A percentile compares a stretch with the other conserved stretches of the same genome.
phyloP scores from a whole-genome alignment of 148 eudicot species.

The Camellia japonica region DNA sequence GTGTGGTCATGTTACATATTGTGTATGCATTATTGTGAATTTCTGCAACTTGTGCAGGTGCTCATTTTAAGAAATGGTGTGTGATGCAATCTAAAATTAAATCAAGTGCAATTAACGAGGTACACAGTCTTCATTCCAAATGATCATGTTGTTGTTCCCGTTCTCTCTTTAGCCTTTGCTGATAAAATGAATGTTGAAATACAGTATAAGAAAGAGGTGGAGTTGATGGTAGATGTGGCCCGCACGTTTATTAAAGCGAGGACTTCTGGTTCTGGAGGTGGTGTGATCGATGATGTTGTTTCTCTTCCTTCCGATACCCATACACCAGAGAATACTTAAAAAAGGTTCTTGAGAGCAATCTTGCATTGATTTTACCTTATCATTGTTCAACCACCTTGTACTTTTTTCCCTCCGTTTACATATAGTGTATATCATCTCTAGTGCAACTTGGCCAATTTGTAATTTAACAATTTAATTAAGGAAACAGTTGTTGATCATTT shows the following conservation, averaged over 20 bases:
- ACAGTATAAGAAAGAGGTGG: slow-evolving; percentile 89
- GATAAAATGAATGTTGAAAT: not conserved
- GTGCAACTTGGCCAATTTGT: too few species aligned
- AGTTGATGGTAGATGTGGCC: slow-evolving; percentile 59
- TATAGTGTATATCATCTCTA: too few species aligned
- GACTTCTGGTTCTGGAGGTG: slow-evolving; percentile 16
- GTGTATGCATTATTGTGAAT: too few species aligned
- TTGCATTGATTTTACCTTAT: not conserved
- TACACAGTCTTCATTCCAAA: slow-evolving; percentile 14
- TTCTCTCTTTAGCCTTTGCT: not conserved
- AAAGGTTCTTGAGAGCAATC: not conserved
- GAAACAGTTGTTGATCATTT: too few species aligned
- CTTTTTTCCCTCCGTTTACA: too few species aligned
- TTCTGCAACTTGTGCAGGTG: slow-evolving; percentile 48
- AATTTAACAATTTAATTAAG: too few species aligned
- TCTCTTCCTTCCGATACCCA: slow-evolving; percentile 9
- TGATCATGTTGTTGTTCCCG: not conserved
- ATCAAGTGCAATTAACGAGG: slow-evolving; percentile 80
- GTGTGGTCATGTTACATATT: not conserved
- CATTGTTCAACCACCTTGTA: too few species aligned
- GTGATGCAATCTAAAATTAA: slow-evolving; percentile 92
- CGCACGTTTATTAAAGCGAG: slow-evolving; percentile 47
- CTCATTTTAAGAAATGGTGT: slow-evolving; percentile 96
- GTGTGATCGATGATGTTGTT: slow-evolving; percentile 15
- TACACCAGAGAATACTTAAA: slow-evolving; percentile 13